Base-by-base conservation (phyloP, 2,329 filamentous ascomycete genomes). In the Curvularia sp. region DNA sequence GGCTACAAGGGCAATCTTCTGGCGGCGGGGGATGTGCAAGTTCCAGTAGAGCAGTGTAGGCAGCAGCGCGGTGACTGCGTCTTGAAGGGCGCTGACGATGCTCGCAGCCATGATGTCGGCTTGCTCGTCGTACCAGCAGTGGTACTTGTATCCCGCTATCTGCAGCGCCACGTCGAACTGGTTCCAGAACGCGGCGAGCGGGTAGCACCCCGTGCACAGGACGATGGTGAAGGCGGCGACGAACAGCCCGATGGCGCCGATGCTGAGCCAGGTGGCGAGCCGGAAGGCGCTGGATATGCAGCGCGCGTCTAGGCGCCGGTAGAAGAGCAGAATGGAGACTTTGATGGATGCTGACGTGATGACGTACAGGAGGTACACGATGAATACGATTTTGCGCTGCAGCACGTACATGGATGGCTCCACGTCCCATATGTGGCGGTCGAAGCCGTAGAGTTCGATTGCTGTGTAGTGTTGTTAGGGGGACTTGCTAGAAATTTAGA, bases 281-380 rank as follows among this genome's bases (percentile, higher is more conserved):
- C 59, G 46, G 32, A 68, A 70, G 12, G 28, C 30, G 3, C 46
- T 50, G 2, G 65, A 59, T 10, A 66, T 53, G 21, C 50, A 48
- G 18, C 63, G 51, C 1, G 56, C 39, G 19, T 62, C 60, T 5
- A 70, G 56, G 12, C 66, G 64, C 5, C 63, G 63, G 50, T 66
- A 68, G 60, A 68, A 68, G 21, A 65, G 61, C 3, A 72, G 57
- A 12, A 71, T 69, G 19, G 67, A 69, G 9, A 68, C 52, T 45
- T 71, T 72, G 32, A 71, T 63, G 3, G 68, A 51, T 1, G 67
- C 61, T 6, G 59, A 47, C 0, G 57, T 38, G 3, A 63, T 6
- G 12, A 60, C 48, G 36, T 69, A 72, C 5, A 67, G 28, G 10
- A 57, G 15, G 38, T 69, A 64, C 21, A 71, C 60, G 5, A 50